Base-by-base conservation (phyloP, 345 rosid genomes). In the Arabidopsis suecica region DNA sequence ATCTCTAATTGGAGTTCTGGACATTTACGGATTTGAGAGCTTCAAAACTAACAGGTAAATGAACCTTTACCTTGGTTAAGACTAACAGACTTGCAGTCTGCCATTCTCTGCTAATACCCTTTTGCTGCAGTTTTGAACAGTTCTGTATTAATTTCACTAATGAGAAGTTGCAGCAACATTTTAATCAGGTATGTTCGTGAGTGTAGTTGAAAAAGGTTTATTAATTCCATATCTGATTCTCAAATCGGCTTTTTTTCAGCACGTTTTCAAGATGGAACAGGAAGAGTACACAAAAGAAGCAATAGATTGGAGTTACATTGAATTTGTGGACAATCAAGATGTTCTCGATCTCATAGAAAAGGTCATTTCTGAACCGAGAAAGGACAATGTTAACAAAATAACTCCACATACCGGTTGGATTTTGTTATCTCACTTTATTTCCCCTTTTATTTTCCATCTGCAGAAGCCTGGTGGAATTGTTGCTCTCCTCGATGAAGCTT, bases 261-360 rank as follows among this genome's bases (percentile, higher is more conserved):
- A 93, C 13, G 98, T 93, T 71, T 93, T 93, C 83, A 93, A 93
- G 88, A 93, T 91, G 98, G 98, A 93, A 77, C 98, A 93, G 79
- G 97, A 93, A 83, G 97, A 93, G 80, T 93, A 93, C 80, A 91
- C 97, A 25, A 93, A 93, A 75, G 98, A 93, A 82, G 83, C 86
- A 83, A 93, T 93, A 23, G 78, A 91, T 75, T 93, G 98, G 97
- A 93, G 97, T 82, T 89, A 93, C 86, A 91, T 93, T 75, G 98
- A 93, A 75, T 93, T 93, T 78, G 98, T 91, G 51, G 98, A 93
- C 69, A 93, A 93, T 63, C 97, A 93, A 84, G 98, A 93, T 83
- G 98, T 93, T 41, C 79, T 93, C 68, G 98, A 93, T 80, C 97
- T 93, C 69, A 81, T 93, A 18, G 98, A 93, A 82, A 93, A 91